Evolutionary conservation across 2,329 filamentous ascomycete species (phyloP).

Genomic region (Paradendryphiella salina): DNA sequence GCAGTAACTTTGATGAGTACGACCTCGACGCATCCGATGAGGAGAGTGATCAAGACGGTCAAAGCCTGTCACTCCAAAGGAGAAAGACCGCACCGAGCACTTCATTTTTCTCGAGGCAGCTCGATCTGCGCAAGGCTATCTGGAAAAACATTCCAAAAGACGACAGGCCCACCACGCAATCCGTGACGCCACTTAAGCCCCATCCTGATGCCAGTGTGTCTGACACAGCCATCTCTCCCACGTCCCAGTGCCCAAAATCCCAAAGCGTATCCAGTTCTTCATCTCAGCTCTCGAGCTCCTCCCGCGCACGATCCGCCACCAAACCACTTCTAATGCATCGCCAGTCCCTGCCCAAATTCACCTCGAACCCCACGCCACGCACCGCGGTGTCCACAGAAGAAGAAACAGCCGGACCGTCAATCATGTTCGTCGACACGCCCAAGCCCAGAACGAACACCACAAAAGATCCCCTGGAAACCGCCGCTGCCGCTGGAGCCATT

Average conservation of each 20-base stretch:
- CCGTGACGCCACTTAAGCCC: conserved; percentile 30
- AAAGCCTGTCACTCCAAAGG: conserved; percentile 20
- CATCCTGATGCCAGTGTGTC: conserved; percentile 33
- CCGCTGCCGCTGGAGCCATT: conserved; percentile 1
- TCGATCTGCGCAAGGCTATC: conserved; percentile 35
- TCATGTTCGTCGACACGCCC: conserved; percentile 69
- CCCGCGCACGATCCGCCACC: conserved; percentile 32
- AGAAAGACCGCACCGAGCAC: conserved; percentile 28
- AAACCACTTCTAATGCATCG: conserved; percentile 57
- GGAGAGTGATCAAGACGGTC: conserved; percentile 24
- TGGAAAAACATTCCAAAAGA: conserved; percentile 30
- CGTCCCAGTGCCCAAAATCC: conserved; percentile 10
- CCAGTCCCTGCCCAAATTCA: conserved; percentile 66
- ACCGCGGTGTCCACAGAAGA: conserved; percentile 67
- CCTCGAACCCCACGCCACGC: conserved; percentile 72
- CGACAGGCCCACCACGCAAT: conserved; percentile 22
- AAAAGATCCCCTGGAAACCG: conserved; percentile 24
- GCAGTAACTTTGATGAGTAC: conserved; percentile 42
- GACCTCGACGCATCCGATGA: conserved; percentile 41
- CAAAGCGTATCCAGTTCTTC: conserved; percentile 22
- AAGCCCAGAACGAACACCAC: conserved; percentile 23
- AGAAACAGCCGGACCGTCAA: conserved; percentile 64
- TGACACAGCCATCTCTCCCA: conserved; percentile 31
- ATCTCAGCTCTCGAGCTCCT: conserved; percentile 26
- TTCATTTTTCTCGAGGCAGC: conserved; percentile 33